Evolutionary conservation across 2,329 filamentous ascomycete genomes (phyloP).

Genomic region (Aphanoascus verrucosus): DNA sequence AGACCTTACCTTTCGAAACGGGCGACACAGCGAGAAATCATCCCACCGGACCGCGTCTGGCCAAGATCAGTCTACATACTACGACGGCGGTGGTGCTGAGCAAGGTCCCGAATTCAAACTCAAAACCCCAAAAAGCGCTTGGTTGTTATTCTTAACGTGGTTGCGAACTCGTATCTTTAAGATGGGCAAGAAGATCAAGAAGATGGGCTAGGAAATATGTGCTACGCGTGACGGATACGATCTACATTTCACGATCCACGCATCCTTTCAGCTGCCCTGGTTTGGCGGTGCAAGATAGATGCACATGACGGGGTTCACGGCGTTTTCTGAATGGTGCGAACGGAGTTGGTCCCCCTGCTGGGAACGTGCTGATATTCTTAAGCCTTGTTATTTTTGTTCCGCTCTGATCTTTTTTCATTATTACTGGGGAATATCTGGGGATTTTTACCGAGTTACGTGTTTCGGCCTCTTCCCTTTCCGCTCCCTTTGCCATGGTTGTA

Average conservation of each 20-base stretch:
- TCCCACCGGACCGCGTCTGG: neutral
- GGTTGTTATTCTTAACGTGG: constrained; percentile 49
- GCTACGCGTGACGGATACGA: neutral
- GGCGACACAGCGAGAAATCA: constrained; percentile 10
- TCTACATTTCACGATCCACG: constrained; percentile 2
- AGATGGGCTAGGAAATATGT: neutral
- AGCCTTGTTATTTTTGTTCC: neutral
- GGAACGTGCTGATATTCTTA: neutral
- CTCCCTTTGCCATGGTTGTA: constrained; percentile 11
- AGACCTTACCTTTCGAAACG: constrained; percentile 11
- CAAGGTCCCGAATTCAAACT: constrained; percentile 16
- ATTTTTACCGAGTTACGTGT: constrained; percentile 4
- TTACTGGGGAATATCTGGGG: constrained; percentile 12
- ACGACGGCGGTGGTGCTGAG: neutral
- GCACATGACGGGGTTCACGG: neutral
- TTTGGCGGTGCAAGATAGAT: neutral
- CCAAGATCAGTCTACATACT: neutral
- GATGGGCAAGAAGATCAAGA: constrained; percentile 31
- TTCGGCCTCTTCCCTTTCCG: constrained; percentile 8
- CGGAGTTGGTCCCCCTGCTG: neutral
- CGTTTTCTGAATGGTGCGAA: neutral
- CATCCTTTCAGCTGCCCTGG: neutral
- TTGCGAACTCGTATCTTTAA: constrained; percentile 46
- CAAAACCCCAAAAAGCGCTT: constrained; percentile 26
- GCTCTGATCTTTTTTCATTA: neutral